Conservation (phyloP, 306 rosid species). For the Trifolium dubium region DNA sequence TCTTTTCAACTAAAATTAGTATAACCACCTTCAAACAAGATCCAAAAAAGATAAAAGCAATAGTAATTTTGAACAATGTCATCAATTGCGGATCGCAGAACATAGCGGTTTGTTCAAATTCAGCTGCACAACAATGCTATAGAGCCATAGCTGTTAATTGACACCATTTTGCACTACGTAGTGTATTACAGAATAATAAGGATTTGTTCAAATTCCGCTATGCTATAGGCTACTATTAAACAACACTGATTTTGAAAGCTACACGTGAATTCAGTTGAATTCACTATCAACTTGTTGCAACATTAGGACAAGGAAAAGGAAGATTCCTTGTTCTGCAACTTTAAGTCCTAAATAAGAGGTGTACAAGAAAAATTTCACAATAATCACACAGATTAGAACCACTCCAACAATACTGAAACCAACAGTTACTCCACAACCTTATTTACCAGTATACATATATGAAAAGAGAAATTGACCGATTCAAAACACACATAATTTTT, state of each 20-base stretch:
- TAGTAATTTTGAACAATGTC: not conserved
- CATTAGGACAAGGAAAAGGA: not conserved
- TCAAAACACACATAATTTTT: not conserved
- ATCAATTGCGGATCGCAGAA: too few species aligned
- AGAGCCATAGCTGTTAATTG: too few species aligned
- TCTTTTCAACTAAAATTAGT: constrained; percentile 8
- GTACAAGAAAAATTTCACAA: constrained; percentile 7
- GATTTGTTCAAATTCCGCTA: too few species aligned
- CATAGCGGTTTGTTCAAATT: too few species aligned
- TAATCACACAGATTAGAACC: constrained; percentile 18
- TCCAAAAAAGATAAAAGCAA: not conserved
- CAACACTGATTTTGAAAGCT: not conserved
- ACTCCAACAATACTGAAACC: constrained; percentile 30
- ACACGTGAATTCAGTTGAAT: not conserved
- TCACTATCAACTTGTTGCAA: not conserved
- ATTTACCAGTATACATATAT: not conserved
- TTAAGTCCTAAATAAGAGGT: not conserved
- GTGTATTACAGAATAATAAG: too few species aligned
- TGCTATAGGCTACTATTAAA: too few species aligned
- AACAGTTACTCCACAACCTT: not conserved
- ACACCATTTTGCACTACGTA: too few species aligned
- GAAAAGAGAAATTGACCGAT: not conserved
- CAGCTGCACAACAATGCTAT: too few species aligned
- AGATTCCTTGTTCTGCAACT: not conserved
- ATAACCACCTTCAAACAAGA: constrained; percentile 32